Conservation (phyloP, 306 rosid genomes). For the Elaeagnus macrophylla region DNA sequence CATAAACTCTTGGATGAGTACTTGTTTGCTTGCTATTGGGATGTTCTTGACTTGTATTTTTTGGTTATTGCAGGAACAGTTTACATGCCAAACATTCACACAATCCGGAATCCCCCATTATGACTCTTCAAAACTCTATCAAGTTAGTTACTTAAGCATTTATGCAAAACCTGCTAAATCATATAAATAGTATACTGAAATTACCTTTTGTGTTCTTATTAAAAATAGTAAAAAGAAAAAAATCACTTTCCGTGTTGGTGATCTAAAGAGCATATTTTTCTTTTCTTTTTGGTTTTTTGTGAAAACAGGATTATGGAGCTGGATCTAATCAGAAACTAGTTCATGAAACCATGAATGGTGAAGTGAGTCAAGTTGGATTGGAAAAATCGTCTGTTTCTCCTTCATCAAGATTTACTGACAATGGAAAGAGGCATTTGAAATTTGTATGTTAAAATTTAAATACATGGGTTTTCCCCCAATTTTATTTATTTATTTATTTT, state of each 20-base stretch:
- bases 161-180: conserved; percentile 8
- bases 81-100: conserved; percentile 16
- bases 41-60: not conserved
- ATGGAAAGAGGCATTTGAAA: conserved; percentile 13
- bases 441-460: conserved; percentile 30
- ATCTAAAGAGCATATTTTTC: too few species aligned
- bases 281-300: conserved; percentile 19
- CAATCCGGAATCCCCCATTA: conserved; percentile 21
- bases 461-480: conserved; percentile 1
- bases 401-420: conserved; percentile 19
- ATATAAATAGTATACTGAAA: conserved; percentile 6
- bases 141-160: conserved; percentile 22
- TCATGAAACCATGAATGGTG: conserved; percentile 29
- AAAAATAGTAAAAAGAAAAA: too few species aligned
- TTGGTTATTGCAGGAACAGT: conserved; percentile 41
- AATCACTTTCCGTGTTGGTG: too few species aligned
- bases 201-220: conserved; percentile 4
- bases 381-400: conserved; percentile 15
- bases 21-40: conserved; percentile 9
- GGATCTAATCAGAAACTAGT: conserved; percentile 11
- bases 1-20: conserved; percentile 2
- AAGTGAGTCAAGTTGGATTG: conserved; percentile 25
- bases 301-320: conserved; percentile 20
- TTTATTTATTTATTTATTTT: conserved; percentile 10
- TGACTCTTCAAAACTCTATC: conserved; percentile 23